Conservation (phyloP, 495 filamentous ascomycete species). For the Trichodelitschia bisporula region DNA sequence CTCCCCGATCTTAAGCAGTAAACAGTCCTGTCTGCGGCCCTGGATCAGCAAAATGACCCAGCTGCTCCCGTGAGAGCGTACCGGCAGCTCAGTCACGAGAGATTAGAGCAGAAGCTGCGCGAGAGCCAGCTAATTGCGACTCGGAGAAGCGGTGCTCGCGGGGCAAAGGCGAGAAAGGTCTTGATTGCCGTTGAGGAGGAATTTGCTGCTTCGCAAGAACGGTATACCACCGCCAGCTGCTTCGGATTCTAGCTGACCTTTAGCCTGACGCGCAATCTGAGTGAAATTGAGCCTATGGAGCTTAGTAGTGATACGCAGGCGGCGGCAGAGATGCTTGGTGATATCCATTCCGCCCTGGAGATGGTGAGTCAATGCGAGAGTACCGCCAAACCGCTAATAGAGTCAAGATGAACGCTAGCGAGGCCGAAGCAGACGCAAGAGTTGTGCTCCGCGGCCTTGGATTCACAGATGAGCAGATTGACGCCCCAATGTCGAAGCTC, state of each 20-base stretch:
- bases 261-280: too few relatives aligned
- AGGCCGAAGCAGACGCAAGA: slow-evolving; percentile 11
- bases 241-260: slow-evolving; percentile 4
- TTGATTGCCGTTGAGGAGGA: slow-evolving; percentile 37
- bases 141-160: slow-evolving; percentile 45
- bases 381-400: background rate
- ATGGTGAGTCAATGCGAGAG: slow-evolving; percentile 1
- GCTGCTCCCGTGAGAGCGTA: slow-evolving; percentile 31
- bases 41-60: slow-evolving; percentile 23
- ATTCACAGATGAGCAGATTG: slow-evolving; percentile 34
- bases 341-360: slow-evolving; percentile 8
- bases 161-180: slow-evolving; percentile 45
- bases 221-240: slow-evolving; percentile 8
- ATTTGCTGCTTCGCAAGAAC: slow-evolving; percentile 25
- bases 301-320: slow-evolving; percentile 9
- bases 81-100: slow-evolving; percentile 30
- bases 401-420: slow-evolving; percentile 8
- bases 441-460: slow-evolving; percentile 29
- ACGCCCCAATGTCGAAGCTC: slow-evolving; percentile 30
- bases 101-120: slow-evolving; percentile 34
- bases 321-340: slow-evolving; percentile 11
- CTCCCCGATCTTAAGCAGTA: background rate
- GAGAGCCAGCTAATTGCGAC: slow-evolving; percentile 45
- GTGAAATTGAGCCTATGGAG: slow-evolving; percentile 7
- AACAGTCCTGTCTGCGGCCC: slow-evolving; percentile 20